A percentile compares a stretch with the other conserved stretches of the same genome.
These are phyloP conservation scores for Emericellopsis cladophorae DNA, from an alignment of 2,329 filamentous ascomycete species.

Conservation along the genomic window DNA sequence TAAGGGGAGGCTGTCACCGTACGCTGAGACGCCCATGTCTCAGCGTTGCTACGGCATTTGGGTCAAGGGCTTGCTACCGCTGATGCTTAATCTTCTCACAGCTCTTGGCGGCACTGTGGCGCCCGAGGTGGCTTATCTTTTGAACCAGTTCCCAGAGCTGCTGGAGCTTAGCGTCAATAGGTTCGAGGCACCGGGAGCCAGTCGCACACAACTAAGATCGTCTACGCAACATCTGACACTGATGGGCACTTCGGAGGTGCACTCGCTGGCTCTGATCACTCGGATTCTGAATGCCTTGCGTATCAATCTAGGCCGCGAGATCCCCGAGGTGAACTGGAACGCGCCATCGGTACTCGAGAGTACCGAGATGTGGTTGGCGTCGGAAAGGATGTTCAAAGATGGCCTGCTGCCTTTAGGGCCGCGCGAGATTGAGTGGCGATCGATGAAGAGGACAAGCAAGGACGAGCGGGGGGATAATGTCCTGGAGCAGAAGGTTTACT, in stretches of 20 bases:
- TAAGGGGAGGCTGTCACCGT: slow-evolving; percentile 59
- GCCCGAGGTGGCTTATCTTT: slow-evolving; percentile 71
- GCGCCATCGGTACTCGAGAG: slow-evolving; percentile 61
- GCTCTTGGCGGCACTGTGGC: slow-evolving; percentile 72
- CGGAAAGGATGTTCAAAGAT: slow-evolving; percentile 55
- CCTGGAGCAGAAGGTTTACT: slow-evolving; percentile 65
- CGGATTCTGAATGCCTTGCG: slow-evolving; percentile 58
- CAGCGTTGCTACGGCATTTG: slow-evolving; percentile 80
- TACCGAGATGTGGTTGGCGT: slow-evolving; percentile 68
- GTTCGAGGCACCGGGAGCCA: slow-evolving; percentile 50
- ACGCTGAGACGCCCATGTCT: slow-evolving; percentile 55
- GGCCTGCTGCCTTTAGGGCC: slow-evolving; percentile 61
- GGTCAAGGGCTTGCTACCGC: slow-evolving; percentile 74
- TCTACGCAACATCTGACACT: slow-evolving; percentile 58
- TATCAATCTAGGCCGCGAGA: slow-evolving; percentile 54
- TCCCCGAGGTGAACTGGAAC: slow-evolving; percentile 68
- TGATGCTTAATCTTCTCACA: slow-evolving; percentile 78
- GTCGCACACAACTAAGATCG: slow-evolving; percentile 34
- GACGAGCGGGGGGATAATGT: slow-evolving; percentile 40
- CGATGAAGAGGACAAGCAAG: slow-evolving; percentile 22
- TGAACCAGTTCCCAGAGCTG: slow-evolving; percentile 80
- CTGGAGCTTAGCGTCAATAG: slow-evolving; percentile 59
- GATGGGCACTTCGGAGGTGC: slow-evolving; percentile 61
- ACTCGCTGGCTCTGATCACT: slow-evolving; percentile 65
- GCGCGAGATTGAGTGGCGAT: slow-evolving; percentile 54